Conservation (phyloP, 1,284 basidiomycete species). For the Laetiporus sulphureus region DNA sequence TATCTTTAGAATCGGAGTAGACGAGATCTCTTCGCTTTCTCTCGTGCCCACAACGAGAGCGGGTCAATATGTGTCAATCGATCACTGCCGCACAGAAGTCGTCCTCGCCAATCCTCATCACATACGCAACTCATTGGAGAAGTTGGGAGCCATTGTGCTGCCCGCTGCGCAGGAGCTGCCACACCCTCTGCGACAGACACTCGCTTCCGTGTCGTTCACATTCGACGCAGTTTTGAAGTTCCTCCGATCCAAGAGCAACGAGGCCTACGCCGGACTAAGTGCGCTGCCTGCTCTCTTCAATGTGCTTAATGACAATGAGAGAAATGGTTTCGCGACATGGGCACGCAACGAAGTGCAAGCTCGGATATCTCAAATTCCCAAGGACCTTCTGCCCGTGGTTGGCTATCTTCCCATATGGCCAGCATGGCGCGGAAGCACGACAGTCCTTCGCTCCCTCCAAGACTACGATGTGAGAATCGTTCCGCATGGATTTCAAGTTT, state of each 20-base stretch:
- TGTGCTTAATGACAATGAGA: not conserved
- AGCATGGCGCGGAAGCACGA: not conserved
- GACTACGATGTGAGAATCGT: constrained; percentile 4
- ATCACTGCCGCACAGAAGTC: not conserved
- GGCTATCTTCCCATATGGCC: constrained; percentile 8
- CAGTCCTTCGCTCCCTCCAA: constrained; percentile 1
- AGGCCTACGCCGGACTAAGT: not conserved
- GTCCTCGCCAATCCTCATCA: not conserved
- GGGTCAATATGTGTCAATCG: not conserved
- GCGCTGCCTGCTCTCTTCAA: not conserved
- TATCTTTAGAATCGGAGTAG: not conserved
- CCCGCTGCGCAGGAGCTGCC: not conserved
- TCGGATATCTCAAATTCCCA: not conserved
- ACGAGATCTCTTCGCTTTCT: not conserved
- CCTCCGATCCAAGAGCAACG: not conserved
- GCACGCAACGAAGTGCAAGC: not conserved
- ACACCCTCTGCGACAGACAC: not conserved
- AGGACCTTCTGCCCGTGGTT: not conserved
- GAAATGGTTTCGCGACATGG: not conserved
- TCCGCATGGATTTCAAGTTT: not conserved
- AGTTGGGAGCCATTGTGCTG: constrained; percentile 5
- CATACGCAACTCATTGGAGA: constrained; percentile 3
- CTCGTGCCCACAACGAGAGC: constrained; percentile 1
- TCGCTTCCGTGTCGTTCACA: constrained; percentile 2
- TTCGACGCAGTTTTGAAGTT: constrained; percentile 3